Evolutionary conservation across 192 early-diverging fungal genomes (phyloP).

Genomic region (Coemansia sp.): DNA sequence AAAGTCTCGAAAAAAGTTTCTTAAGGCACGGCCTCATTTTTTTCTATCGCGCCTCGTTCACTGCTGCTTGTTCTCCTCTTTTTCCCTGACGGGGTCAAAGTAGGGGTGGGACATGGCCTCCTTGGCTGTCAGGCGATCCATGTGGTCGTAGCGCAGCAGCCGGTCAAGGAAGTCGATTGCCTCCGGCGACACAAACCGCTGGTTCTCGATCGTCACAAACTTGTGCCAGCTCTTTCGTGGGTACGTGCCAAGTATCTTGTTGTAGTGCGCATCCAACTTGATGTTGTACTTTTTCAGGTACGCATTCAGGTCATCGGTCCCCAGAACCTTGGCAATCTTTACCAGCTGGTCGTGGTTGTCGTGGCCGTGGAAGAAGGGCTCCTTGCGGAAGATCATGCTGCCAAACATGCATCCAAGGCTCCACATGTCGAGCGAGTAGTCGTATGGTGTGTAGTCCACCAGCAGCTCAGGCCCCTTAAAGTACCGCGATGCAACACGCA

Average conservation of each 20-base stretch:
- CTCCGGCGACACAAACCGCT: constrained; percentile 77
- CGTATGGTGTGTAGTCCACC: constrained; percentile 98
- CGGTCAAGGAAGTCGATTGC: constrained; percentile 90
- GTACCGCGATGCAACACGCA: constrained; percentile 97
- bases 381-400: constrained; percentile 99
- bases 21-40: constrained; percentile 3
- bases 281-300: constrained; percentile 98
- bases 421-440: constrained; percentile 99
- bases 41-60: neutral
- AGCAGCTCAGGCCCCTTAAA: constrained; percentile 99
- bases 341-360: constrained; percentile 99
- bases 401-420: constrained; percentile 99
- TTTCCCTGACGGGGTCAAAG: constrained; percentile 61
- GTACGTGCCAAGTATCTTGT: constrained; percentile 91
- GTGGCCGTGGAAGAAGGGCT: constrained; percentile 99
- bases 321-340: constrained; percentile 97
- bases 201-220: constrained; percentile 86
- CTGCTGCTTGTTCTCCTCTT: constrained; percentile 19
- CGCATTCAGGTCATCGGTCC: constrained; percentile 90
- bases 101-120: constrained; percentile 93
- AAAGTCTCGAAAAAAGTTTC: neutral
- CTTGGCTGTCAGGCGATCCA: constrained; percentile 81
- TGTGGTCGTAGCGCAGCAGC: constrained; percentile 91
- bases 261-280: constrained; percentile 85
- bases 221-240: constrained; percentile 84